Evolutionary conservation across 306 rosid species (phyloP).

Genomic region (Prunus padus): DNA sequence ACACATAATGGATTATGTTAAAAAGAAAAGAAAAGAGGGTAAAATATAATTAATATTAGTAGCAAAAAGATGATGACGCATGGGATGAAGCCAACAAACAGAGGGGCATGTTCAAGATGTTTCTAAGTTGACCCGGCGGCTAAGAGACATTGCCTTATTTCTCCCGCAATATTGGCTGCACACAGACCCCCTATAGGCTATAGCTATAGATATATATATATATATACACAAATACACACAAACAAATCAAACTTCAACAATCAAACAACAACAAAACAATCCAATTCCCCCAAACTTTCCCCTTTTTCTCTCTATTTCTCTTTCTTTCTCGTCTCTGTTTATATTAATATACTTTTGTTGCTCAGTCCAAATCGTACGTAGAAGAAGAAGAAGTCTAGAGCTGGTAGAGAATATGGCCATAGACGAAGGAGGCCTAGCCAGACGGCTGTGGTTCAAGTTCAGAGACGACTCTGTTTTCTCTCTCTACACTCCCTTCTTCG

Average conservation of each 20-base stretch:
- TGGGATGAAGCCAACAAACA: not conserved
- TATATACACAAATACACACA: not conserved
- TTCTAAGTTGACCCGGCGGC: conserved; percentile 13
- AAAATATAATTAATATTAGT: not conserved
- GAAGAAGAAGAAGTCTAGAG: not conserved
- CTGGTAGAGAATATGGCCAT: not conserved
- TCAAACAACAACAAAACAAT: not conserved
- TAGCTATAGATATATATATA: not conserved
- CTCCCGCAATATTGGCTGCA: conserved; percentile 14
- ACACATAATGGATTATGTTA: too few species aligned
- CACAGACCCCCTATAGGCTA: not conserved
- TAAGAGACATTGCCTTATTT: not conserved
- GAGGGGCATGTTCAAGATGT: not conserved
- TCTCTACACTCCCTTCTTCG: conserved; percentile 20
- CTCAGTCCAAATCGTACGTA: not conserved
- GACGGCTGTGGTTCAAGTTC: conserved; percentile 15
- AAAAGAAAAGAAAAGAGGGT: not conserved
- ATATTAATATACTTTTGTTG: not conserved
- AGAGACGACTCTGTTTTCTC: conserved; percentile 13
- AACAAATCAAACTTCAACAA: not conserved
- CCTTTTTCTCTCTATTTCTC: too few species aligned
- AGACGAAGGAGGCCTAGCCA: conserved; percentile 14
- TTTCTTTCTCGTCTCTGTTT: not conserved
- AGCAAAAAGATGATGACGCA: conserved; percentile 2
- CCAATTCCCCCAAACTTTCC: not conserved